phyloP scores from a whole-genome alignment of 495 filamentous ascomycete species.

The Platismatia glauca region DNA sequence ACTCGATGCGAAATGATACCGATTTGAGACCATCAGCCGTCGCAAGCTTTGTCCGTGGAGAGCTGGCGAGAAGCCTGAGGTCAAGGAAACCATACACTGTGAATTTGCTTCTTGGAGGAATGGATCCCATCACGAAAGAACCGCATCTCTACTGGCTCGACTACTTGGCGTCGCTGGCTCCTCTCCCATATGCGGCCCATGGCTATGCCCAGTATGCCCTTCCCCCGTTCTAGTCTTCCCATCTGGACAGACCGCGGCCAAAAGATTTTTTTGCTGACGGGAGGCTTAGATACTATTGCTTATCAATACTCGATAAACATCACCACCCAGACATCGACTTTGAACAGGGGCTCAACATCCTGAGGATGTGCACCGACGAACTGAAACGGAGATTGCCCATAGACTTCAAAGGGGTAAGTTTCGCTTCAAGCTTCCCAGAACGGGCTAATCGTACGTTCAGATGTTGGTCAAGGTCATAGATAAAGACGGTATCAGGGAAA shows the following conservation, averaged over 20 bases:
- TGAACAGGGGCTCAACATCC: conserved; percentile 79
- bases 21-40: conserved; percentile 83
- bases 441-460: conserved; percentile 24
- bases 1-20: conserved; percentile 93
- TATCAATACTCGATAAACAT: conserved; percentile 95
- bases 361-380: conserved; percentile 92
- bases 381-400: conserved; percentile 90
- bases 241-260: neutral
- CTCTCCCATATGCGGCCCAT: conserved; percentile 90
- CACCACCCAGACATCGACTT: conserved; percentile 87
- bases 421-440: neutral
- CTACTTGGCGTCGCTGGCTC: conserved; percentile 81
- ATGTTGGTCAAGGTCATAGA: conserved; percentile 86
- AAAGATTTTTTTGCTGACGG: neutral
- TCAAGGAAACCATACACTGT: conserved; percentile 91
- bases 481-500: conserved; percentile 77
- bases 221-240: neutral
- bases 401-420: conserved; percentile 85
- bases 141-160: conserved; percentile 95
- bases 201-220: conserved; percentile 87
- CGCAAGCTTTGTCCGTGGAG: conserved; percentile 82
- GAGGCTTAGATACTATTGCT: conserved; percentile 67
- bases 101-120: conserved; percentile 87
- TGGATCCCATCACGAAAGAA: conserved; percentile 78
- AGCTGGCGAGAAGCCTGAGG: conserved; percentile 81